These are phyloP conservation scores for Pyrenophora graminea DNA, from an alignment of 2,329 filamentous ascomycete species.

Conservation along the genomic window DNA sequence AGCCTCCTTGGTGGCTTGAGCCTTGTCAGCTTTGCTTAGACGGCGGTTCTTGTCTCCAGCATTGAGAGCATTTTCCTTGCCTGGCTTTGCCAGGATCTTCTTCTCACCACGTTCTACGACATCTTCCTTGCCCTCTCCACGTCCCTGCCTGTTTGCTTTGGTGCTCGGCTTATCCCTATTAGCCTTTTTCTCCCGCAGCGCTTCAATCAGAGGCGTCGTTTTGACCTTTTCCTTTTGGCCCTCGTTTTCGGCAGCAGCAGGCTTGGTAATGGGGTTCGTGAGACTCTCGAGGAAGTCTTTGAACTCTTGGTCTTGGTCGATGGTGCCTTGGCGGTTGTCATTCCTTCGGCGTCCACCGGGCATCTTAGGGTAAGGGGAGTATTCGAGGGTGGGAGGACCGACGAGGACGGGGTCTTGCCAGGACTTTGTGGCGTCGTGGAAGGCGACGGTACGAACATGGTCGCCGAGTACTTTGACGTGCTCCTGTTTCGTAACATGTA, in stretches of 20 bases:
- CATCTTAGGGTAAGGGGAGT: slow-evolving; percentile 80
- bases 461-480: slow-evolving; percentile 71
- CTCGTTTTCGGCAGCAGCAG: slow-evolving; percentile 57
- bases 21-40: slow-evolving; percentile 57
- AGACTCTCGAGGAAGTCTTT: slow-evolving; percentile 88
- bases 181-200: slow-evolving; percentile 88
- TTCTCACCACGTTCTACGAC: slow-evolving; percentile 57
- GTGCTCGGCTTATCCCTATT: slow-evolving; percentile 64
- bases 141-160: slow-evolving; percentile 60
- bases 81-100: slow-evolving; percentile 40
- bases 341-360: slow-evolving; percentile 74
- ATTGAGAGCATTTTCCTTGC: slow-evolving; percentile 37
- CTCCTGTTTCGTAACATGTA: slow-evolving; percentile 76
- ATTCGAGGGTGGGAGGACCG: slow-evolving; percentile 79
- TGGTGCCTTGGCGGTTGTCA: slow-evolving; percentile 88
- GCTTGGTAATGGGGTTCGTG: slow-evolving; percentile 71
- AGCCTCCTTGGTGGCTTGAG: slow-evolving; percentile 67
- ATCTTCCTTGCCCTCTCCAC: slow-evolving; percentile 66
- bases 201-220: slow-evolving; percentile 88
- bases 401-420: slow-evolving; percentile 72
- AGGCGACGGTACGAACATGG: slow-evolving; percentile 68
- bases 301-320: slow-evolving; percentile 95
- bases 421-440: slow-evolving; percentile 82
- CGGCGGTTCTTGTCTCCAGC: slow-evolving; percentile 47
- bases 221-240: slow-evolving; percentile 67